Evolutionary conservation across 345 rosid species (phyloP), one percentile per base, ranked within the genome.

Genomic region (Xanthoceras sorbifolium): DNA sequence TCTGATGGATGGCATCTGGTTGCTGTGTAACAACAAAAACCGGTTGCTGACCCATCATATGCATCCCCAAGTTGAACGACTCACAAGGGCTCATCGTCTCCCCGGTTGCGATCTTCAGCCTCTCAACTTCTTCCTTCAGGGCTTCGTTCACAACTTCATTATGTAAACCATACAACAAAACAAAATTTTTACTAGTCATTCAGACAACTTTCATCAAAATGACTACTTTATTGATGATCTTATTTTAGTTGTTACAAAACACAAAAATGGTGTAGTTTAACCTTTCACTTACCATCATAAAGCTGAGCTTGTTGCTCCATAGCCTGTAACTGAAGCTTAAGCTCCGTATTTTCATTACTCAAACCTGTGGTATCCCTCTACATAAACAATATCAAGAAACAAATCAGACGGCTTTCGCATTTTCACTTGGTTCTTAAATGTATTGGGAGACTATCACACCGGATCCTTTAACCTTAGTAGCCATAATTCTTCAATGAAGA

Each of bases 251-350:
- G n/a, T n/a, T n/a, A n/a, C n/a, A n/a, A n/a, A n/a, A n/a, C n/a
- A 25, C 11, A 3, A 9, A 28, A 22, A 44, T 40, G 1, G 46
- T 9, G 1, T 9, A 17, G 10, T 11, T 6, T 3, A 36, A 32
- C 14, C n/a, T n/a, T 3, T 3, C 3, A 2, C 84, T 87, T 80
- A 92, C 98, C 98, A 82, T 91, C 94, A 74, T 90, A 93, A 80
- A 92, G 79, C 80, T 89, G 93, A 79, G 89, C 91, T 80, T 90
- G 92, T 76, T 92, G 98, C 83, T 94, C 97, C 90, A 90, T 90
- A 20, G 91, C 86, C 67, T 92, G 97, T 80, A 94, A 79, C 18
- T 90, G 88, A 71, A 91, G 77, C 70, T 92, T 91, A 38, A 94
- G 87, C 84, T 94, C 97, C 69, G 90, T 84, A 80, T 94, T 94